phyloP scores from a whole-genome alignment of 2,329 filamentous ascomycete species.

The Colletotrichum plurivorum region DNA sequence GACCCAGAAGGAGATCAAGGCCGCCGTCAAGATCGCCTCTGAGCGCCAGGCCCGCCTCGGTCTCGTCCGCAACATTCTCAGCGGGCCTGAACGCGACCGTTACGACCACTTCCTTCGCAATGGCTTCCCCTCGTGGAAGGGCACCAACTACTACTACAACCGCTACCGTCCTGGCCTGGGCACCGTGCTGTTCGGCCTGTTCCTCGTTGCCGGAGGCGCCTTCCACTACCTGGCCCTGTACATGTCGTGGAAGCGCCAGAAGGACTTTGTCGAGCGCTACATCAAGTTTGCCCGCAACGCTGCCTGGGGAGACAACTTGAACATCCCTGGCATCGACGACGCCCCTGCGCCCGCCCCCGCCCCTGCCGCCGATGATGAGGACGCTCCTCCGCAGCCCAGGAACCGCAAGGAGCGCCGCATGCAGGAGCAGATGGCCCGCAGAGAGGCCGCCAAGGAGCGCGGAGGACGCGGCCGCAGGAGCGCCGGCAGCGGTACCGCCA shows the following conservation, averaged over 20 bases:
- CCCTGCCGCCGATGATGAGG: constrained; percentile 62
- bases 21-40: constrained; percentile 84
- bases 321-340: constrained; percentile 76
- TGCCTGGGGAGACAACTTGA: constrained; percentile 89
- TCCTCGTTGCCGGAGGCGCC: constrained; percentile 85
- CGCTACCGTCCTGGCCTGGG: constrained; percentile 92
- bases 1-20: constrained; percentile 80
- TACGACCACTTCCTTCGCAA: constrained; percentile 96
- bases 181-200: constrained; percentile 84
- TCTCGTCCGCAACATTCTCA: constrained; percentile 88
- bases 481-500: constrained; percentile 43
- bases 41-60: constrained; percentile 88
- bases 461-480: constrained; percentile 51
- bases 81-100: constrained; percentile 83
- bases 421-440: constrained; percentile 88
- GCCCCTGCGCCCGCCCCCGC: constrained; percentile 58
- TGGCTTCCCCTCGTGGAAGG: constrained; percentile 96
- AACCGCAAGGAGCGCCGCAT: constrained; percentile 91
- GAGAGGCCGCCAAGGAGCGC: constrained; percentile 65
- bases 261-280: constrained; percentile 92
- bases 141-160: constrained; percentile 98
- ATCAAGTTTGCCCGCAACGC: constrained; percentile 89
- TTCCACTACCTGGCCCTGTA: constrained; percentile 90
- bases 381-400: constrained; percentile 69
- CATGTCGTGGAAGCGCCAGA: constrained; percentile 90